Base-by-base conservation (phyloP, 345 rosid genomes). In the Dovyalis caffra region DNA sequence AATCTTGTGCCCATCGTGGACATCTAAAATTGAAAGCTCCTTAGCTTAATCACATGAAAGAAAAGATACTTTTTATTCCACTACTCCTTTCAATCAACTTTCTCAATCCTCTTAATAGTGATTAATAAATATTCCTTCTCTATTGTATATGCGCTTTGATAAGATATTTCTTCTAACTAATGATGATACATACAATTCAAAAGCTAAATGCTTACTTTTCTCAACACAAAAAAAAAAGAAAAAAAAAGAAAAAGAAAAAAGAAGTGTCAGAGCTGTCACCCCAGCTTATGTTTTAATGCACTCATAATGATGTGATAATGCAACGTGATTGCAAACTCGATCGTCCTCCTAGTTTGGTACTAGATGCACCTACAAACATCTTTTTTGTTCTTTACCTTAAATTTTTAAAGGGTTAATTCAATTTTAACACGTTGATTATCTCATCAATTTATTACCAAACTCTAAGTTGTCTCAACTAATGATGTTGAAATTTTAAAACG, bases 1-100 rank as follows among this genome's bases (percentile, higher is more conserved):
- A 68, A 57, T 37, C 63, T 38, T 79, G 82, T 69, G 76, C 79
- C 83, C 88, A 83, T 79, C 79, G 69, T 83, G 85, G 85, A 78
- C 31, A 77, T 71, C 85, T 77, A 75, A 72, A 77, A 81, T 71
- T 60, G 32, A 81, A 61, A 75, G 72, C 57, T 76, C 71, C 75
- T 76, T 80, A 78, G 43, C 64, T 78, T 74, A 71, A 61, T 68
- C 21, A 71, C 69, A 70, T 70, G 45, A 57, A 63, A 34, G 38
- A 23, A 70, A 38, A n/a, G 47, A 51, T 32, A 6, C n/a, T 35
- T 65, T 35, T 65, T 29, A 71, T 14, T 33, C 53, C 7, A 18
- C 34, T 62, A 31, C 58, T 70, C n/a, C n/a, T n/a, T 76, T 76
- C 66, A 69, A 64, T 76, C 75, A 65, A 64, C 64, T 65, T 66